Conservation (phyloP, 116 monocot species). For the Papilionanthe hybrid region DNA sequence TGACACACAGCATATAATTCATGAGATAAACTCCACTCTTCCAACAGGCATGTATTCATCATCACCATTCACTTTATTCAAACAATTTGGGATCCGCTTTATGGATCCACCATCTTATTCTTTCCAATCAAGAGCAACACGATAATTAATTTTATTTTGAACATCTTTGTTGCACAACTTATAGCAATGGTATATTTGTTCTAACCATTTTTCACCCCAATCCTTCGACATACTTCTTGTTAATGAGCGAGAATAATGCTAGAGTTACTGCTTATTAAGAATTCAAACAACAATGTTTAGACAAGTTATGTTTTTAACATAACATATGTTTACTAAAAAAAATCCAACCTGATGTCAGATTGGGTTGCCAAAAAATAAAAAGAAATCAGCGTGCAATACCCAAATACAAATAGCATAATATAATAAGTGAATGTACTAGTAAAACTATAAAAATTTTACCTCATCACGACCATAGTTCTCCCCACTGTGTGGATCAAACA, state of each 20-base stretch:
- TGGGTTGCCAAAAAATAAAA: not conserved
- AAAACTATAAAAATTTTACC: constrained; percentile 28
- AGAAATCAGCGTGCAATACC: not conserved
- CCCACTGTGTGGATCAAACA: constrained; percentile 97
- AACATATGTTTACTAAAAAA: not conserved
- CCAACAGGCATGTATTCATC: not conserved
- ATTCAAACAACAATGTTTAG: not conserved
- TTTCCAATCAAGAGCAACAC: not conserved
- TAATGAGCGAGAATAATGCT: not conserved
- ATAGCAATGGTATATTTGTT: not conserved
- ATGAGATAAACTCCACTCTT: not conserved
- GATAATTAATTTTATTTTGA: not conserved
- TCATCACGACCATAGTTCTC: constrained; percentile 97
- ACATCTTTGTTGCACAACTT: not conserved
- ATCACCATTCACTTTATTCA: not conserved
- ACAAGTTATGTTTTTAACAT: not conserved
- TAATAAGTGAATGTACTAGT: not conserved
- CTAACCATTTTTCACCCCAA: not conserved
- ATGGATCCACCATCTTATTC: not conserved
- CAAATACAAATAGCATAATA: not conserved
- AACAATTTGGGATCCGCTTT: not conserved
- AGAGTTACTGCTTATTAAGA: not conserved
- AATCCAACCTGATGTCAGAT: not conserved
- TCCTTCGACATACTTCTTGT: not conserved
- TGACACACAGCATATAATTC: not conserved